Evolutionary conservation across 352 stramenopile genomes (phyloP).

Genomic region (Globisporangium nagaii): DNA sequence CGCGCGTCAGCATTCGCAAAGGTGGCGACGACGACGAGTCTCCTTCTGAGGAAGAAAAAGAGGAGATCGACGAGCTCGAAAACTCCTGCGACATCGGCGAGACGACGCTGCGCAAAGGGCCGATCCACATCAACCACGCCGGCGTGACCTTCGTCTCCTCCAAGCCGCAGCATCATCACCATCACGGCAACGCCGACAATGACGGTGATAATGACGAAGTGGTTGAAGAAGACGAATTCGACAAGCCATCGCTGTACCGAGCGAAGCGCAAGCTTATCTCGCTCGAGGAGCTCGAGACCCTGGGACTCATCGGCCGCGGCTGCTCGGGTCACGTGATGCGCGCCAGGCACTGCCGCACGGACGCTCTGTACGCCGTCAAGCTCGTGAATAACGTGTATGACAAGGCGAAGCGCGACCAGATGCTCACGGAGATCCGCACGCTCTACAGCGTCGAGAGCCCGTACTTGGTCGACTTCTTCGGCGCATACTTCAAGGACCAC

Average conservation of each 20-base stretch:
- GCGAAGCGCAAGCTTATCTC: conserved; percentile 22
- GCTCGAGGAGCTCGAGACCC: conserved; percentile 47
- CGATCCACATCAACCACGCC: conserved; percentile 56
- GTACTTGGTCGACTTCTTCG: conserved; percentile 60
- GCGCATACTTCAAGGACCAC: conserved; percentile 72
- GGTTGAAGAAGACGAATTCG: conserved; percentile 16
- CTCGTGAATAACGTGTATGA: conserved; percentile 75
- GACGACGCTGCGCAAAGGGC: conserved; percentile 61
- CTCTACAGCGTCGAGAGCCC: conserved; percentile 67
- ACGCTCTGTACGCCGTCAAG: conserved; percentile 56
- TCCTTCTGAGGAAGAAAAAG: conserved; percentile 11
- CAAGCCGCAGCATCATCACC: conserved; percentile 6
- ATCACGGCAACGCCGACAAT: not conserved
- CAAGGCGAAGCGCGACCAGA: conserved; percentile 65
- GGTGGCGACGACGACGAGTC: conserved; percentile 6
- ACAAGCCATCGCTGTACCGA: not conserved
- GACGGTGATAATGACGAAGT: not conserved
- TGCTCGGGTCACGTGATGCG: conserved; percentile 64
- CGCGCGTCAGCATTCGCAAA: not conserved
- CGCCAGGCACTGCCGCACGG: conserved; percentile 29
- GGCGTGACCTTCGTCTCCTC: conserved; percentile 46
- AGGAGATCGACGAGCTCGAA: conserved; percentile 44
- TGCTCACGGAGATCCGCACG: conserved; percentile 75
- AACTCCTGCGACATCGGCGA: conserved; percentile 70
- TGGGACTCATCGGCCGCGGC: conserved; percentile 49